These are phyloP conservation scores for Cyphellophora attinorum DNA, from an alignment of 2,329 filamentous ascomycete genomes.

Conservation along the genomic window DNA sequence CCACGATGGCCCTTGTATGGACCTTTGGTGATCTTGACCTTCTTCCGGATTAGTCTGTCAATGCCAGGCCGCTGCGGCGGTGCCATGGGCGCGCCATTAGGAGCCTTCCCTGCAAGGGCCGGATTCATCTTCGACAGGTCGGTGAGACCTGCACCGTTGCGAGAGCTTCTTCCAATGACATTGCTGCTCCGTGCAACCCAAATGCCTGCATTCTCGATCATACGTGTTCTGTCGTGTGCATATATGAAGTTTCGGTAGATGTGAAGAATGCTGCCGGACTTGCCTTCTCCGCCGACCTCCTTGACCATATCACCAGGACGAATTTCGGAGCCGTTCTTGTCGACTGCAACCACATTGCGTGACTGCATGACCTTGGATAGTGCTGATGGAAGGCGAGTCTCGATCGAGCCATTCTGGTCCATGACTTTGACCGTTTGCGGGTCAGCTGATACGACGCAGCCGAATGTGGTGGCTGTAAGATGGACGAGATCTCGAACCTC, in stretches of 20 bases:
- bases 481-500: constrained; percentile 91
- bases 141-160: constrained; percentile 66
- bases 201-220: constrained; percentile 78
- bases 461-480: constrained; percentile 76
- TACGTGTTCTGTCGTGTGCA: constrained; percentile 65
- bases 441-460: constrained; percentile 89
- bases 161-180: constrained; percentile 85
- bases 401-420: constrained; percentile 77
- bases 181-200: constrained; percentile 80
- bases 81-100: constrained; percentile 44
- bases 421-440: constrained; percentile 82
- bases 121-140: constrained; percentile 91
- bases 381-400: constrained; percentile 79
- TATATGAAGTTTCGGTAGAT: constrained; percentile 91
- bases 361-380: constrained; percentile 82
- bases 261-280: constrained; percentile 82
- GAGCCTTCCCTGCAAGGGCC: constrained; percentile 41
- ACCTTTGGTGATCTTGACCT: constrained; percentile 77
- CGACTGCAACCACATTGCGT: constrained; percentile 78
- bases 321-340: constrained; percentile 88
- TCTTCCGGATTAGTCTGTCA: constrained; percentile 81
- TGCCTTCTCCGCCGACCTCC: constrained; percentile 75
- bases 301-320: constrained; percentile 85
- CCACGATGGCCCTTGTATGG: constrained; percentile 87
- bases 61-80: constrained; percentile 66